Evolutionary conservation across 345 rosid species (phyloP), one percentile per base, ranked within the genome.

Genomic region (Clausena lansium): DNA sequence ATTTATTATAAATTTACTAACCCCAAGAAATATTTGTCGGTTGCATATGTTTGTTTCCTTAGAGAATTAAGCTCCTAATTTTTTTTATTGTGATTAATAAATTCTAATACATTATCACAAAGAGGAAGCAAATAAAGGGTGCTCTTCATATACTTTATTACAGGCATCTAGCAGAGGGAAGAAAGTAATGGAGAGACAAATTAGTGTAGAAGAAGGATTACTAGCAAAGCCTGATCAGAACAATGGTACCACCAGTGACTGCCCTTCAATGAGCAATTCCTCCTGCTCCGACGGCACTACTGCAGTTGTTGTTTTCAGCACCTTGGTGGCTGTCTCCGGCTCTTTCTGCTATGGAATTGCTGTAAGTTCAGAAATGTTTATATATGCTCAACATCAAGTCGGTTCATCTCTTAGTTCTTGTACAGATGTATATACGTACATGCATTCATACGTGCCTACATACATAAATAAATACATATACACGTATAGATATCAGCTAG

Each of bases 271-370:
- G 0, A 61, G 61, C 38, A 73, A 47, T 27, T 65, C 86, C 35
- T 80, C 85, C 0, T 4, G 15, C 4, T 45, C 50, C 4, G 50
- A 45, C 50, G 50, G 17, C 8, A 55, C 70, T 54, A 83, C 88
- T 11, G 75, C 83, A 33, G 60, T 74, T 28, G 77, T 85, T 54
- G 77, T 90, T 20, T 74, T 87, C 11, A 81, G 93, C 73, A 86
- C 94, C 41, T 77, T 88, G 24, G 83, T 90, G 9, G 89, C 94
- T 45, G 85, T 80, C 17, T 84, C 84, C 62, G 90, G 91, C 76
- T 90, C 87, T 71, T 82, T 84, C 70, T 72, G 78, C 74, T 88
- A 77, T 69, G 92, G 92, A 67, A 84, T 77, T 72, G 85, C 90
- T 41, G 94, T 90, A 79, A 89, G 89, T 74, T 15, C 64, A 52